These are phyloP conservation scores for Penicillium lividum DNA, from an alignment of 495 filamentous ascomycete genomes.

Conservation along the genomic window DNA sequence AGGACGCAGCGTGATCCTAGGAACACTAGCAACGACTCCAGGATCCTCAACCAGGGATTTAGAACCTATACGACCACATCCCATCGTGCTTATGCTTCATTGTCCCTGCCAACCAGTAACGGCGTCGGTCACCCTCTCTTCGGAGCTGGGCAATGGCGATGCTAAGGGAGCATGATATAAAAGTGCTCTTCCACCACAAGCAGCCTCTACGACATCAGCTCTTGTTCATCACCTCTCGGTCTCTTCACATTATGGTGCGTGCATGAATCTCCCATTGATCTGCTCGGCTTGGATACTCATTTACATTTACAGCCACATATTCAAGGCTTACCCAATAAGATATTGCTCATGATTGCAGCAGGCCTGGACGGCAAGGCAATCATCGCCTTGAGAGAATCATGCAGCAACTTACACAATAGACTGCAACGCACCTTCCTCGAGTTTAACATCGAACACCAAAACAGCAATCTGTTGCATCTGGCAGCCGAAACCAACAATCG, in stretches of 20 bases:
- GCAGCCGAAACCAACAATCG: constrained; percentile 14
- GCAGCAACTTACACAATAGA: not conserved
- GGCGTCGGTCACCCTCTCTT: not conserved
- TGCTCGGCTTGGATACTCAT: not conserved
- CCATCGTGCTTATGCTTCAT: not conserved
- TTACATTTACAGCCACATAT: not conserved
- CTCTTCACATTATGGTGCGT: constrained; percentile 3
- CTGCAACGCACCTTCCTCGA: constrained; percentile 6
- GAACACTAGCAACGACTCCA: not conserved
- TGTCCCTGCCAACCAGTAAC: not conserved
- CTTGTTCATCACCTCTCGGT: not conserved
- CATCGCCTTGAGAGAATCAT: not conserved
- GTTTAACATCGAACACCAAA: constrained; percentile 16
- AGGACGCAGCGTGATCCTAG: not conserved
- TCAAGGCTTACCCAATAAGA: not conserved
- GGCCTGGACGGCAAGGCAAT: not conserved
- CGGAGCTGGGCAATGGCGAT: not conserved
- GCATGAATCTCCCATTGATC: not conserved
- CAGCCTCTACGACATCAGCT: not conserved
- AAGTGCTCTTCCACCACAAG: not conserved
- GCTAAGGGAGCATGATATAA: not conserved
- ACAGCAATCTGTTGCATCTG: constrained; percentile 15
- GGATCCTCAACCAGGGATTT: not conserved
- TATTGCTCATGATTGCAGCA: not conserved
- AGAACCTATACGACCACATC: not conserved